Evolutionary conservation across 768 basidiomycete species (phyloP).

Genomic region (Boletales sp.): DNA sequence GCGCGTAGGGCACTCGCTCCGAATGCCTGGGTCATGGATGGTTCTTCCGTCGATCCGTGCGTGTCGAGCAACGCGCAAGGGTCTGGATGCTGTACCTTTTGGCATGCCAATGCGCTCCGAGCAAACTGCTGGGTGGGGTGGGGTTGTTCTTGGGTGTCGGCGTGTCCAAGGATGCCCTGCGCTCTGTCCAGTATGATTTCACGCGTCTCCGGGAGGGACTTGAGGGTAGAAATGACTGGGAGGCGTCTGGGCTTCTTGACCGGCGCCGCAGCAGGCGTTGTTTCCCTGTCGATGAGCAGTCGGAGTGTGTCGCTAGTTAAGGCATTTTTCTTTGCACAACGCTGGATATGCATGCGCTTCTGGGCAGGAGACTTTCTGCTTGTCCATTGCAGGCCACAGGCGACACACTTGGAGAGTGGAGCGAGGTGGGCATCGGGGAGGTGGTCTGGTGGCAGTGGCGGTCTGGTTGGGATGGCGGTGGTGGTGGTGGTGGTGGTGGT

Average conservation of each 20-base stretch:
- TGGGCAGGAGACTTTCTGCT: slow-evolving; percentile 56
- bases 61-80: neutral
- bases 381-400: slow-evolving; percentile 68
- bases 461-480: too few relatives aligned
- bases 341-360: slow-evolving; percentile 64
- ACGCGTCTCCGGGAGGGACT: slow-evolving; percentile 45
- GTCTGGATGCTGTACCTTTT: neutral
- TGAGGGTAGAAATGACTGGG: slow-evolving; percentile 41
- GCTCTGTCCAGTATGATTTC: slow-evolving; percentile 38
- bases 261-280: slow-evolving; percentile 30
- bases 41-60: slow-evolving; percentile 4
- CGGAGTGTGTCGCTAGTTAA: slow-evolving; percentile 54
- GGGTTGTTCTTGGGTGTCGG: neutral
- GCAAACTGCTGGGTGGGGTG: too few relatives aligned
- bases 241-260: slow-evolving; percentile 43
- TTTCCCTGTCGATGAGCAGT: slow-evolving; percentile 48
- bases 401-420: slow-evolving; percentile 54
- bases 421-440: slow-evolving; percentile 47
- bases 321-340: slow-evolving; percentile 61
- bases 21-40: slow-evolving; percentile 38
- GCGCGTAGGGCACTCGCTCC: slow-evolving; percentile 35
- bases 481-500: too few relatives aligned
- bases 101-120: slow-evolving; percentile 25
- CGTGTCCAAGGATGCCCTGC: slow-evolving; percentile 29
- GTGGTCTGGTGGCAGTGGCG: slow-evolving; percentile 20